Conservation (phyloP, 2,329 filamentous ascomycete species). For the Aspergillus awamori region DNA sequence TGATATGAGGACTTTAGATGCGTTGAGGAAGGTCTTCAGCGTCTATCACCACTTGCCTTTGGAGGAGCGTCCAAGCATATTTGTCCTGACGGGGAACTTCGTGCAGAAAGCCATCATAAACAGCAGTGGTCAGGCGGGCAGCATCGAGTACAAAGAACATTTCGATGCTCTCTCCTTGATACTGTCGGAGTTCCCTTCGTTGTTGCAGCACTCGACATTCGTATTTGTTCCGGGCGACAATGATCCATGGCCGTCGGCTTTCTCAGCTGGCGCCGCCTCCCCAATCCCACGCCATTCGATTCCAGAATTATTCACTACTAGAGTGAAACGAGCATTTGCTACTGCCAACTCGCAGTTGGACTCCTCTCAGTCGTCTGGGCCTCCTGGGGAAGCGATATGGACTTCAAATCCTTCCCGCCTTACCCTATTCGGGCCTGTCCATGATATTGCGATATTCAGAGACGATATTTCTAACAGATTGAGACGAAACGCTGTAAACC, state of each 20-base stretch:
- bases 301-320: constrained; percentile 86
- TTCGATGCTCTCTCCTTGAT: constrained; percentile 85
- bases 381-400: constrained; percentile 77
- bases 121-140: constrained; percentile 72
- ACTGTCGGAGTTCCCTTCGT: constrained; percentile 77
- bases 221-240: constrained; percentile 95
- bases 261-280: constrained; percentile 56
- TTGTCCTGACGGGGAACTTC: constrained; percentile 87
- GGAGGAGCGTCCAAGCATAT: constrained; percentile 70
- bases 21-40: constrained; percentile 75
- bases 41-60: constrained; percentile 69
- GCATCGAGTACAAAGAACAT: constrained; percentile 95
- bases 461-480: constrained; percentile 84
- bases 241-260: constrained; percentile 93
- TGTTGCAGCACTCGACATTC: constrained; percentile 80
- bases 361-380: constrained; percentile 51
- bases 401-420: constrained; percentile 83
- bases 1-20: constrained; percentile 76
- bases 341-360: constrained; percentile 73
- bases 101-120: constrained; percentile 60
- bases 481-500: constrained; percentile 72
- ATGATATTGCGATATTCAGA: constrained; percentile 84
- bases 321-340: constrained; percentile 78
- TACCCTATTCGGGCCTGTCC: constrained; percentile 80
- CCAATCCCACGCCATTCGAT: constrained; percentile 58